Base-by-base conservation (phyloP, 805 yeast species). In the Wickerhamomyces queroliae region DNA sequence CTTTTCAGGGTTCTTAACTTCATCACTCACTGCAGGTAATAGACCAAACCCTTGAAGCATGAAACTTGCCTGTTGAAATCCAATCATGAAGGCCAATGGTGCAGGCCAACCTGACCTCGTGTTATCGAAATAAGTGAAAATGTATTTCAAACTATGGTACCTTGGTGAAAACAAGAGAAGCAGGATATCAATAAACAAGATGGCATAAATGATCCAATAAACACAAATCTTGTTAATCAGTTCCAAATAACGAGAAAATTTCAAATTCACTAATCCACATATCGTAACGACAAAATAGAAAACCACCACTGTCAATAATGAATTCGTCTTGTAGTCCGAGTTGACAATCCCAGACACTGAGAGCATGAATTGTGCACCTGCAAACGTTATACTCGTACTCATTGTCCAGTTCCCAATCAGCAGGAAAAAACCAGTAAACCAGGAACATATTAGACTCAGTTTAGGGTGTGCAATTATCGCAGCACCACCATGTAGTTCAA, bases 41-140 rank as follows among this genome's bases (percentile, higher is more conserved):
- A 85, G 78, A 21, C 91, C 91, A 58, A 83, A 86, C 1, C 93
- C 95, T 43, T 85, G 86, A 53, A 85, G 67, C 18, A 91, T 84
- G 60, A 83, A 83, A 24, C 84, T 78, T 1, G 89, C 79, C 45
- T 85, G 83, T 59, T 83, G 89, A 42, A 86, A 72, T 0, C 93
- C 93, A 33, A 86, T 76, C 37, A 86, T 62, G 45, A 85, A 85
- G 2, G 93, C 87, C 44, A 85, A 50, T 2, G 76, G 70, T 36
- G 68, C 72, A 15, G 86, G 82, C 83, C 89, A 84, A 4, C 93
- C 95, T 5, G 89, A 80, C 37, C 87, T 59, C 8, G 80, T 64
- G 37, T 81, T 82, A 58, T 84, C 88, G 53, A 83, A 83, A 48
- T 70, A 70, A 13, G 87, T 76, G 33, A 84, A 64, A 24, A 83